Conservation (phyloP, 1,139 yeast genomes). For the Yamadazyma triangularis region DNA sequence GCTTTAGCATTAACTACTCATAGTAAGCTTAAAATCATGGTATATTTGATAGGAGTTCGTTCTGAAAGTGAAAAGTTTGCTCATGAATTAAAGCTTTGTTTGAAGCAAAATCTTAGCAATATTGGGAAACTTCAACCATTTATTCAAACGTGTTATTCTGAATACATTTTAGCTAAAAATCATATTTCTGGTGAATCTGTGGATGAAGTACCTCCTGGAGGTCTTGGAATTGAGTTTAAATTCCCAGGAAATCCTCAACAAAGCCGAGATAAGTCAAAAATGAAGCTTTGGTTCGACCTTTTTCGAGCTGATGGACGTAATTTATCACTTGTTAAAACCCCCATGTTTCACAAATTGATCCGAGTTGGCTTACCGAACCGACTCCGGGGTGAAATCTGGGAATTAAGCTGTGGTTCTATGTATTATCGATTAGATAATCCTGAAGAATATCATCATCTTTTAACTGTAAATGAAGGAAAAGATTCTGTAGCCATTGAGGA, state of each 20-base stretch:
- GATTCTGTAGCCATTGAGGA: constrained; percentile 87
- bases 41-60: constrained; percentile 75
- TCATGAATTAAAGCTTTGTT: constrained; percentile 53
- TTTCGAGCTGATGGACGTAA: constrained; percentile 82
- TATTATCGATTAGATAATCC: constrained; percentile 62
- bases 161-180: constrained; percentile 68
- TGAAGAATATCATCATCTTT: constrained; percentile 53
- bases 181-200: constrained; percentile 41
- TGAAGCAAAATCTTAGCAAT: constrained; percentile 61
- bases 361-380: constrained; percentile 92
- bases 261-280: constrained; percentile 74
- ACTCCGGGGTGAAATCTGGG: constrained; percentile 96
- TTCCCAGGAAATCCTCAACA: constrained; percentile 88
- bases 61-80: constrained; percentile 82
- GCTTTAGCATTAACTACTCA: constrained; percentile 70
- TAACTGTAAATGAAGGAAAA: constrained; percentile 58
- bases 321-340: constrained; percentile 67
- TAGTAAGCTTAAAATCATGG: constrained; percentile 56
- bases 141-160: constrained; percentile 75
- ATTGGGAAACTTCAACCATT: constrained; percentile 64
- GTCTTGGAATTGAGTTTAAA: constrained; percentile 75
- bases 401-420: constrained; percentile 82
- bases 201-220: constrained; percentile 68
- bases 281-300: constrained; percentile 92
- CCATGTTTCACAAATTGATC: constrained; percentile 73